These are phyloP conservation scores for Dendrobium catenatum DNA, from an alignment of 106 monocot genomes.

Conservation along the genomic window DNA sequence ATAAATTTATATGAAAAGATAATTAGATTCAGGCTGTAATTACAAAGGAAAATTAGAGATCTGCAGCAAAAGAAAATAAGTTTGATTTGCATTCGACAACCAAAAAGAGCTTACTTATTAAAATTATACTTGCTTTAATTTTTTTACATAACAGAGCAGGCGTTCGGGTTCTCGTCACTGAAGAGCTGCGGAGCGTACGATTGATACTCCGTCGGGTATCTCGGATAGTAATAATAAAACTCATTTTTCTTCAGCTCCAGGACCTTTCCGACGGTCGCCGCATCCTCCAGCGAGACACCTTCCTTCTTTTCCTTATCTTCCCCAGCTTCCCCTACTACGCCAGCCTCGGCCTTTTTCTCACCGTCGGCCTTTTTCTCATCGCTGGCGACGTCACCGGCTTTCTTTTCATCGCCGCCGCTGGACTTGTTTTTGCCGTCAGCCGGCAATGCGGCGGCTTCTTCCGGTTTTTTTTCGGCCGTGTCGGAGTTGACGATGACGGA, in stretches of 20 bases:
- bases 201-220: constrained; percentile 25
- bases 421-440: constrained; percentile 5
- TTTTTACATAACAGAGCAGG: constrained; percentile 31
- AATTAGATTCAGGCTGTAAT: too few species aligned
- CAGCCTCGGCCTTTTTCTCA: constrained; percentile 12
- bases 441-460: neutral
- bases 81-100: too few species aligned
- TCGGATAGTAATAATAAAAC: constrained; percentile 47
- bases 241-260: constrained; percentile 49
- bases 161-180: constrained; percentile 26
- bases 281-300: neutral
- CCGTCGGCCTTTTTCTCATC: neutral
- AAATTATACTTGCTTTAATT: too few species aligned
- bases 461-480: constrained; percentile 33
- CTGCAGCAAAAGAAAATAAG: too few species aligned
- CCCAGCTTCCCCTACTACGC: constrained; percentile 10
- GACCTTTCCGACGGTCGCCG: constrained; percentile 19
- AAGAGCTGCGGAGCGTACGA: constrained; percentile 40
- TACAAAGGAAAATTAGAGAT: too few species aligned
- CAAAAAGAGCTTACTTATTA: too few species aligned
- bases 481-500: constrained; percentile 56
- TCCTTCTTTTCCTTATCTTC: constrained; percentile 24
- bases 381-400: neutral
- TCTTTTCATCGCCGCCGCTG: neutral
- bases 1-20: too few species aligned